phyloP scores from a whole-genome alignment of 2,329 filamentous ascomycete genomes.

The Apiospora rasikravindrae region DNA sequence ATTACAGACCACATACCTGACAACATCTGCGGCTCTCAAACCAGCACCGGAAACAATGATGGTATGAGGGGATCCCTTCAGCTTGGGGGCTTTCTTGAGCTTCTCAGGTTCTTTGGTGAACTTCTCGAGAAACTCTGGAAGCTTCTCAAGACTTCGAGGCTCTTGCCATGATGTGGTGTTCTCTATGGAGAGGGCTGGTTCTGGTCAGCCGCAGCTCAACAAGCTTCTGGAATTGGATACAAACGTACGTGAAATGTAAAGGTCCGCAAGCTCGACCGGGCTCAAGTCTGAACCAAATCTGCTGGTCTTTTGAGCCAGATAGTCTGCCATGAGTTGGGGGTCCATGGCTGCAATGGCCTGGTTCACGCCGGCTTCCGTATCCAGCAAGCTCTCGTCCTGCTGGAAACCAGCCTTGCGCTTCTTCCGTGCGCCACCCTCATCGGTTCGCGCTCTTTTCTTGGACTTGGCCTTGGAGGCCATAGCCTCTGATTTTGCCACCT shows the following conservation, averaged over 20 bases:
- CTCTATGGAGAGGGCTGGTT: constrained; percentile 71
- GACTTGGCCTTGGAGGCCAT: constrained; percentile 38
- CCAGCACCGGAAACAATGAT: constrained; percentile 87
- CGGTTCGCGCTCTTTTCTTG: constrained; percentile 63
- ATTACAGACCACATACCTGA: constrained; percentile 57
- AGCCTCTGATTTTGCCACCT: constrained; percentile 28
- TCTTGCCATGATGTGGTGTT: constrained; percentile 80
- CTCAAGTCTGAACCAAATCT: constrained; percentile 83
- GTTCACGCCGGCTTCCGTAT: constrained; percentile 78
- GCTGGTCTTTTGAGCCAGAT: constrained; percentile 79
- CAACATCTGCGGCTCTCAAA: constrained; percentile 83
- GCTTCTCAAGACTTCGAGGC: constrained; percentile 69
- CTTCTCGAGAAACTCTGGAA: constrained; percentile 79
- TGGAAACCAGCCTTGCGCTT: constrained; percentile 62
- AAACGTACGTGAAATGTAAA: constrained; percentile 81
- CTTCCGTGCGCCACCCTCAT: constrained; percentile 50
- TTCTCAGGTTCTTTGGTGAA: constrained; percentile 62
- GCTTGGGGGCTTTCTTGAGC: constrained; percentile 68
- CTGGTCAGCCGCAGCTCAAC: background rate
- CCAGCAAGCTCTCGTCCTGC: constrained; percentile 60
- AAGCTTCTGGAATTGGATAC: constrained; percentile 27
- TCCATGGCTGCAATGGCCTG: constrained; percentile 83
- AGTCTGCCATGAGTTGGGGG: constrained; percentile 80
- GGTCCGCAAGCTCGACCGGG: constrained; percentile 81
- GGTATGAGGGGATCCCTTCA: constrained; percentile 80